Base-by-base conservation (phyloP, 257 asterid species). In the Lavandula angustifolia region DNA sequence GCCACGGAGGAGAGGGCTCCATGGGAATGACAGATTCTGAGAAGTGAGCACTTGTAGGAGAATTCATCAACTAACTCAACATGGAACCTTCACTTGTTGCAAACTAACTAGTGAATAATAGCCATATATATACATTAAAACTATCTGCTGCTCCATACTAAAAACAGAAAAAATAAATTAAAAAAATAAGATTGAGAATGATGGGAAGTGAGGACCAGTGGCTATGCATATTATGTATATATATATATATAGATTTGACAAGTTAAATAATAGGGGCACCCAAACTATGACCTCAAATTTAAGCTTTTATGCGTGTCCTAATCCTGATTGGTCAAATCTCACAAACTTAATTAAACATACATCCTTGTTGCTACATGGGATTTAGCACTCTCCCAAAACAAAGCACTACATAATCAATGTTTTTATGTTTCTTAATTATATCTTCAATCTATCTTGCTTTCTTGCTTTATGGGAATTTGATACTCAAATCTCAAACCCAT, bases 11-110 rank as follows among this genome's bases (percentile, higher is more conserved):
- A 50, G 48, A 59, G 8, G 54, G 29, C 70, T 41, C 62, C 78
- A 70, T 73, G 76, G 71, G 13, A 68, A 67, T 80, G 85, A 80
- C 85, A 80, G 85, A 80, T 63, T 52, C 13, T 38, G 76, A 76
- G 72, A 41, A 71, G 85, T 70, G 85, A 80, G 85, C 85, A 76
- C 82, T 18, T 48, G 16, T 11, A 34, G 51, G 38, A 40, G 65
- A 14, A 17, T 9, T 48, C 33, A 53, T 50, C 22, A 29, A 53
- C 53, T 27, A 62, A 35, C 53, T 52, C 43, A 63, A 49, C 59
- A 56, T 41, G 31, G 64, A 41, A 57, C 29, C 60, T 52, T 31
- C 32, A 57, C 7, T 32, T 42, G 71, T 10, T 50, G 11, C 11
- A 42, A 29, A 48, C 66, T 54, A 43, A 11, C 14, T 9, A 42